phyloP scores from a whole-genome alignment of 169 alveolate species.

The Besnoitia besnoiti region DNA sequence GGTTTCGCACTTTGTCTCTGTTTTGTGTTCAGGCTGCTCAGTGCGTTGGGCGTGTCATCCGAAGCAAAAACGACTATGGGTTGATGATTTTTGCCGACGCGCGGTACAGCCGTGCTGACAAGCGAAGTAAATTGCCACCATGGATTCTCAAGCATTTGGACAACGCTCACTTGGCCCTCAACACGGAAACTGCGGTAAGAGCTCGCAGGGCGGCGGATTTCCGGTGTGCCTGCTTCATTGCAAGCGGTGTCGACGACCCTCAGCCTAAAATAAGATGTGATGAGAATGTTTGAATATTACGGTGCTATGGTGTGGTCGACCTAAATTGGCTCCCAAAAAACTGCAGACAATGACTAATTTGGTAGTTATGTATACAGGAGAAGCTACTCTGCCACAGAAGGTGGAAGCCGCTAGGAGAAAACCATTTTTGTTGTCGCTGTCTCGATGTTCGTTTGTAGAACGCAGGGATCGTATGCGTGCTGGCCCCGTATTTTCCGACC shows the following conservation, averaged over 20 bases:
- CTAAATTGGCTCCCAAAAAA: neutral
- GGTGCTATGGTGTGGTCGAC: neutral
- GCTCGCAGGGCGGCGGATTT: neutral
- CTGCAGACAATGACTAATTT: neutral
- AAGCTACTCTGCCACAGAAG: too few species aligned
- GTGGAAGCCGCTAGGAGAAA: too few species aligned
- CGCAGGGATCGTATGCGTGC: too few species aligned
- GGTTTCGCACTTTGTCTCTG: neutral
- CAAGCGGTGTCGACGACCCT: neutral
- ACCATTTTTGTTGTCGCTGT: too few species aligned
- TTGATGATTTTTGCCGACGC: slow-evolving; percentile 75
- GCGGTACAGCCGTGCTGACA: slow-evolving; percentile 85
- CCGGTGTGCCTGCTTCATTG: neutral
- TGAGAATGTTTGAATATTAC: too few species aligned
- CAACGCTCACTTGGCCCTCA: slow-evolving; percentile 78
- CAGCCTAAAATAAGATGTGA: too few species aligned
- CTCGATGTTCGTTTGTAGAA: too few species aligned
- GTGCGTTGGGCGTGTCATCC: slow-evolving; percentile 97
- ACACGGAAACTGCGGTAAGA: slow-evolving; percentile 85
- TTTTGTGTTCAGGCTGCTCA: slow-evolving; percentile 88
- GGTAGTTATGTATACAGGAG: neutral
- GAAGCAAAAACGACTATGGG: slow-evolving; percentile 84
- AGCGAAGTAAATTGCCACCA: slow-evolving; percentile 87
- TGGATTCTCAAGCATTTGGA: slow-evolving; percentile 89
- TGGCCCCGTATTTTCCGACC: too few species aligned